Evolutionary conservation across 768 basidiomycete species (phyloP).

Genomic region (Pleurotus citrinopileatus): DNA sequence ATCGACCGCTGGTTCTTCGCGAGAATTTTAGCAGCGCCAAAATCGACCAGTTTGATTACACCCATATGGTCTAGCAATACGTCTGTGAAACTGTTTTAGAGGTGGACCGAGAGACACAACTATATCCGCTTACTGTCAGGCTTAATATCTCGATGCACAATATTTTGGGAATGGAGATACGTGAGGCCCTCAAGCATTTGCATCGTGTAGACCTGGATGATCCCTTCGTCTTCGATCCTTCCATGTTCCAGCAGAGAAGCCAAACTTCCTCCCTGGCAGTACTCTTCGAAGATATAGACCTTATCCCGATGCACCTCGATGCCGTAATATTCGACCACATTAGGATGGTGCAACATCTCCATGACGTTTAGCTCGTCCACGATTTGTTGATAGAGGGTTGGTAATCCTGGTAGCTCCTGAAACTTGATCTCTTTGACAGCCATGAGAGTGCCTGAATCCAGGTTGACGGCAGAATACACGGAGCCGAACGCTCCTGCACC

Average conservation of each 20-base stretch:
- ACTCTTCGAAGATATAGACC: conserved; percentile 99
- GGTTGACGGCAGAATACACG: conserved; percentile 98
- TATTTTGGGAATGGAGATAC: conserved; percentile 89
- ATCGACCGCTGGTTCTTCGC: conserved; percentile 87
- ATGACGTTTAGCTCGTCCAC: conserved; percentile 95
- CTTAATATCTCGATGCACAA: conserved; percentile 96
- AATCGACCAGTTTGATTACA: conserved; percentile 96
- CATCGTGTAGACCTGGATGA: conserved; percentile 93
- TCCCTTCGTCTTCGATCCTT: conserved; percentile 93
- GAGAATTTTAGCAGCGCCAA: conserved; percentile 95
- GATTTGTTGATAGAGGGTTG: conserved; percentile 88
- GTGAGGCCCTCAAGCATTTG: conserved; percentile 95
- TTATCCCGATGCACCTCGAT: conserved; percentile 99
- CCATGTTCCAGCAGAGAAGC: conserved; percentile 89
- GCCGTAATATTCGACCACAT: conserved; percentile 98
- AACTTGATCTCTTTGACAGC: conserved; percentile 99
- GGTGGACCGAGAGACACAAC: neutral
- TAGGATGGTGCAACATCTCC: conserved; percentile 97
- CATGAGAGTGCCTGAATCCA: conserved; percentile 95
- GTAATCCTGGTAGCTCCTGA: conserved; percentile 86
- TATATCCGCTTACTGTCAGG: conserved; percentile 80
- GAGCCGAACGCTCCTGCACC: conserved; percentile 98
- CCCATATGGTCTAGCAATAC: conserved; percentile 88
- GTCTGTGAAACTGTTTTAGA: conserved; percentile 47
- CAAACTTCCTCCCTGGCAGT: conserved; percentile 93